Base-by-base conservation (phyloP, 169 alveolate species). In the Cryptosporidium sp. region DNA sequence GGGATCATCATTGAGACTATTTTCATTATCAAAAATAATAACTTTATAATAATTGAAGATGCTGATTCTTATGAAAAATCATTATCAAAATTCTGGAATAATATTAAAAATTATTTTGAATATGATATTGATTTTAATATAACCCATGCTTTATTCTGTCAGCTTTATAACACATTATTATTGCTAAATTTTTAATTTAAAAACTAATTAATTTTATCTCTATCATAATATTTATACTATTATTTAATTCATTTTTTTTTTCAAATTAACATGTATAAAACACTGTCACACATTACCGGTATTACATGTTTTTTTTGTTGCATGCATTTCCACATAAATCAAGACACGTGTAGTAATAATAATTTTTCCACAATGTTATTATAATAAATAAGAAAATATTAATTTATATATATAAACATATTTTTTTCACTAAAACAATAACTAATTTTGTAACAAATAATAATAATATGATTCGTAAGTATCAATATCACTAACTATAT, bases 401-500 rank as follows among this genome's bases (percentile, higher is more conserved):
- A 9, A 35, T 65, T 65, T 35, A 65, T 16, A 35, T n/a, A 31
- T 35, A 1, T 31, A 31, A 31, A 31, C 35, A 31, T 31, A 31
- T 0, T 31, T 31, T 29, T 35, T 5, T 26, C 26, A 65, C 16
- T 35, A n/a, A 65, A 33, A 29, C 18, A 8, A 65, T 31, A 29
- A 37, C 33, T 65, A 65, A 45, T 70, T 44, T 23, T 70, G 72
- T 26, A 80, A 18, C 53, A 80, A 42, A 29, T 80, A 29, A 80
- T 62, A 80, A 80, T 80, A 80, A 48, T 80, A 80, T 44, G 89
- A 60, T 62, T 80, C 89, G 35, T 80, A 80, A 2, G 89, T 80
- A 42, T 80, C 89, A 45, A 65, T 65, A 29, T 80, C 89, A 31
- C 67, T 80, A 45, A 80, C 89, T 58, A 80, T 80, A 80, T 80